Evolutionary conservation across 139 green algal genomes (phyloP), one percentile per base, ranked within the genome.

Genomic region (Zygnema circumcarinatum): DNA sequence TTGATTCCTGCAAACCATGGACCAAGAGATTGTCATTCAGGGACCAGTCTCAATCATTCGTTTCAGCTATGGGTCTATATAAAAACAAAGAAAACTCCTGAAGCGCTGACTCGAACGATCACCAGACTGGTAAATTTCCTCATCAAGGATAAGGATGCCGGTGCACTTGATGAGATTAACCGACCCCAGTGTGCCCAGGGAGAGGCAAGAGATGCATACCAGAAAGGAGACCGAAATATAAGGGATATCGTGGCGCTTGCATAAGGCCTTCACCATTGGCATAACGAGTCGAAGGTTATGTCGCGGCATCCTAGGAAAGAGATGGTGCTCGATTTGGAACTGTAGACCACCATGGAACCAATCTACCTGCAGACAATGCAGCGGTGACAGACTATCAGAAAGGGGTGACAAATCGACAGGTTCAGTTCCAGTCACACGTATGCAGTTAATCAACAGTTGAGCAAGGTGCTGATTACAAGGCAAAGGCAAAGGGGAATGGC

Each of bases 341-440:
- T 96, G 93, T 31, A 96, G 84, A 0, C 94, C 94, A 36, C 93
- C 93, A 73, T 96, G 91, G 80, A 94, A 93, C 93, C 93, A 96
- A 88, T 95, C 93, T 81, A 89, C 7, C 83, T 89, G 83, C 75
- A 33, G 11, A n/a, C n/a, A n/a, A n/a, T n/a, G n/a, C n/a, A n/a
- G n/a, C n/a, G n/a, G n/a, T n/a, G 67, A 25, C 73, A 81, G 67
- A 69, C 73, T 25, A 35, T 72, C 56, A 72, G n/a, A n/a, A n/a
- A n/a, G n/a, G n/a, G n/a, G n/a, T n/a, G n/a, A n/a, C n/a, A n/a
- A n/a, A n/a, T n/a, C n/a, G n/a, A n/a, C n/a, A n/a, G n/a, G n/a
- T n/a, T n/a, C n/a, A n/a, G n/a, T n/a, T 72, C 29, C 56, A 72
- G n/a, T n/a, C 29, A 72, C 29, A 35, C 29, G n/a, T n/a, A 72